Evolutionary conservation across 352 stramenopile genomes (phyloP).

Genomic region (Thalassiosira mediterranea): DNA sequence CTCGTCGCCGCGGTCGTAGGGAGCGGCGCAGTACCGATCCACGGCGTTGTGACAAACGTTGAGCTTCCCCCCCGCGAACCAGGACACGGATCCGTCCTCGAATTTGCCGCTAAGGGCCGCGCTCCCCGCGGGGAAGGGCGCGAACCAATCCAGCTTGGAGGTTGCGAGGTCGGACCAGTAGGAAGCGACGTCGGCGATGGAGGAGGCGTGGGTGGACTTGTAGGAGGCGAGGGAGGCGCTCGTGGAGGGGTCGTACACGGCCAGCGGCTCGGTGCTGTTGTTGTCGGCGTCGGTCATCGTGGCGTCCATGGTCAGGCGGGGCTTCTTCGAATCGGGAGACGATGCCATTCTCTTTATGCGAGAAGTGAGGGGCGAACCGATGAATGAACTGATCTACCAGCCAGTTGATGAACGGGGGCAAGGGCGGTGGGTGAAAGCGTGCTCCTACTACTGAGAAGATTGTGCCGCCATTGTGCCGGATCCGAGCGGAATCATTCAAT

Average conservation of each 20-base stretch:
- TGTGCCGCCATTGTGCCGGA: too few relatives aligned
- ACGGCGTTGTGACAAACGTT: slow-evolving; percentile 95
- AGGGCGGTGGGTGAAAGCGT: too few relatives aligned
- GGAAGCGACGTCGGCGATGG: background rate
- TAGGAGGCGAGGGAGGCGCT: background rate
- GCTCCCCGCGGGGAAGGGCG: slow-evolving; percentile 64
- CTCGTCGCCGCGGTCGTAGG: slow-evolving; percentile 80
- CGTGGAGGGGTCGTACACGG: background rate
- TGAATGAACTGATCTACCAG: background rate
- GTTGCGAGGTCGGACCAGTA: slow-evolving; percentile 63
- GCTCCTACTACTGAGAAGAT: too few relatives aligned
- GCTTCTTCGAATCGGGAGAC: slow-evolving; percentile 2
- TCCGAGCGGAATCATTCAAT: too few relatives aligned
- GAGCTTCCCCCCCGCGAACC: slow-evolving; percentile 93
- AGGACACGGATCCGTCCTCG: slow-evolving; percentile 89
- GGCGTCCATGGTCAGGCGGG: slow-evolving; percentile 11
- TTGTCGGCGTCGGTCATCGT: background rate
- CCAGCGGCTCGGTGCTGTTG: background rate
- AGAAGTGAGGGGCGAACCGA: background rate
- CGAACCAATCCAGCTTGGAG: slow-evolving; percentile 20
- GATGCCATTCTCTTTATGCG: background rate
- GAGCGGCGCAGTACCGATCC: slow-evolving; percentile 87
- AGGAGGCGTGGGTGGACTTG: slow-evolving; percentile 5
- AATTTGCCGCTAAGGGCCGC: slow-evolving; percentile 86
- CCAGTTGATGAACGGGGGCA: too few relatives aligned